These are phyloP conservation scores for Dittrichia graveolens DNA, from an alignment of 129 eudicot species.

Conservation along the genomic window DNA sequence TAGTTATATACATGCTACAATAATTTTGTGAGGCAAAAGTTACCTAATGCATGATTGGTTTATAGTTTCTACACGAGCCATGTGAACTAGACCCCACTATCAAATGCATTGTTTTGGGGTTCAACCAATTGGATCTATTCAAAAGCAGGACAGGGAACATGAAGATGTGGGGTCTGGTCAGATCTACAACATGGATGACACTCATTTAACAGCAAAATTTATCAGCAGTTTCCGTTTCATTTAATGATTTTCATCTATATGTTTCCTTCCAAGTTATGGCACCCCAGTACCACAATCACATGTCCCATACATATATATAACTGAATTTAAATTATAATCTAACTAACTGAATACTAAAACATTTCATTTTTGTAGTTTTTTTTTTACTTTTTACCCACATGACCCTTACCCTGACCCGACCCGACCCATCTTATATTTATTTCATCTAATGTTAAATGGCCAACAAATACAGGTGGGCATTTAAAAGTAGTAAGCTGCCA, in stretches of 20 bases:
- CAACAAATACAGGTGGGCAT: constrained; percentile 43
- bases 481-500: constrained; percentile 23
- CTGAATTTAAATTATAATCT: background rate
- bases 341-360: background rate
- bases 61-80: constrained; percentile 2
- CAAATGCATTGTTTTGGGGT: background rate
- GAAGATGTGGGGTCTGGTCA: constrained; percentile 33
- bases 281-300: constrained; percentile 3
- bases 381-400: constrained; percentile 1
- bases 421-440: constrained; percentile 11
- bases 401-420: constrained; percentile 14
- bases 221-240: background rate
- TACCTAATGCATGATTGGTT: constrained; percentile 17
- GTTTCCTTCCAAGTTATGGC: constrained; percentile 19
- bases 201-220: constrained; percentile 12
- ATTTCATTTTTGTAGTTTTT: background rate
- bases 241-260: constrained; percentile 21
- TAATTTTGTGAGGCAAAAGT: background rate
- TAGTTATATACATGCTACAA: background rate
- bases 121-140: constrained; percentile 18
- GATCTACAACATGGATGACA: constrained; percentile 26
- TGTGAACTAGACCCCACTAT: constrained; percentile 1
- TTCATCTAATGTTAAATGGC: constrained; percentile 25
- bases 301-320: constrained; percentile 11
- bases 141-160: constrained; percentile 32